Percentiles rank a stretch among this genome's conserved stretches.
Conservation (phyloP, 2,329 filamentous ascomycete species). For the Phaeophleospora eucalypticola region DNA sequence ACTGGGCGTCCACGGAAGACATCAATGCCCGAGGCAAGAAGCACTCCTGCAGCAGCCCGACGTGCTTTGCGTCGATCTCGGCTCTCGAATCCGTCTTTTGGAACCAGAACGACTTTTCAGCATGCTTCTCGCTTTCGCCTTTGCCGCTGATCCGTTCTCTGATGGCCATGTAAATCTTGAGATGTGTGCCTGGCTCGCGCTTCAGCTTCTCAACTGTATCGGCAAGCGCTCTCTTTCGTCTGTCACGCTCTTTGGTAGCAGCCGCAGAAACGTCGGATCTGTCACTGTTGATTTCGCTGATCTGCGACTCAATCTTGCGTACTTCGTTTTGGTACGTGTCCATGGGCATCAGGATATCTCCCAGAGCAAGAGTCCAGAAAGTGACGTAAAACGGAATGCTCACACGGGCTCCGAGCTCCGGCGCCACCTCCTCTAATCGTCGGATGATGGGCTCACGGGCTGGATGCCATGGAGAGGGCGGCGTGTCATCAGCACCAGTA, state of each 20-base stretch:
- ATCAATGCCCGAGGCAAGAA: conserved; percentile 82
- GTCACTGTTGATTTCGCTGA: conserved; percentile 64
- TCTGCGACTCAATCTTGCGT: conserved; percentile 62
- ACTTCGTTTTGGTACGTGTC: conserved; percentile 75
- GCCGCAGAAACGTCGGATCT: conserved; percentile 67
- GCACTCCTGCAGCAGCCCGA: conserved; percentile 81
- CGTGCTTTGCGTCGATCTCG: conserved; percentile 60
- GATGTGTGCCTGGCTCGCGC: conserved; percentile 68
- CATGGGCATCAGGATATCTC: conserved; percentile 73
- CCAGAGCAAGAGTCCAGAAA: conserved; percentile 86
- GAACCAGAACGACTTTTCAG: conserved; percentile 78
- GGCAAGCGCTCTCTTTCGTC: conserved; percentile 64
- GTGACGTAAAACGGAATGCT: conserved; percentile 79
- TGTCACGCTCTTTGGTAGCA: conserved; percentile 63
- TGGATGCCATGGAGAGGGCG: conserved; percentile 53
- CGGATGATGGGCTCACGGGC: conserved; percentile 71
- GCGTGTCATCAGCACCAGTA: not conserved
- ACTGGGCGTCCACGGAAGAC: conserved; percentile 83
- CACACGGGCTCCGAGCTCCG: conserved; percentile 64
- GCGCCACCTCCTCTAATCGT: conserved; percentile 57
- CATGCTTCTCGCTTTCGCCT: conserved; percentile 25
- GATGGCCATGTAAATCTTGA: conserved; percentile 63
- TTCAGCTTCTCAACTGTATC: conserved; percentile 65
- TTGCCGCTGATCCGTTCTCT: conserved; percentile 61
- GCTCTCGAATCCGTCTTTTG: conserved; percentile 30